Conservation (phyloP, 495 filamentous ascomycete genomes). For the Staphylotrichum longicolle region DNA sequence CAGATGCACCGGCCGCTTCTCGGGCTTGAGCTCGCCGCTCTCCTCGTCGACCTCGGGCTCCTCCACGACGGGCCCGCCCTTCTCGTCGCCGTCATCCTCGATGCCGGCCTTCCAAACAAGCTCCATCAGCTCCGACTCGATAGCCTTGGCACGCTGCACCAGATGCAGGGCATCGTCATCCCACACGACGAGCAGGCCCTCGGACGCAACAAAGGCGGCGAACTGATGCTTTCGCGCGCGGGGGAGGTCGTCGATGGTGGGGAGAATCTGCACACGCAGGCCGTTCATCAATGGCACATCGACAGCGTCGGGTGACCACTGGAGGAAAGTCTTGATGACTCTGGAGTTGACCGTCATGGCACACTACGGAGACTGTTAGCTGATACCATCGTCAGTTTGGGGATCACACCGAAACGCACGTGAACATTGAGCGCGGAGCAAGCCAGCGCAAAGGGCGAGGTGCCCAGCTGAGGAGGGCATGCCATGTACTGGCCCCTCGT, state of each 20-base stretch:
- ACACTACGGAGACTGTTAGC: conserved; percentile 44
- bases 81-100: conserved; percentile 51
- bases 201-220: conserved; percentile 70
- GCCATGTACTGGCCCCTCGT: conserved; percentile 63
- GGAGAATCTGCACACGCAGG: conserved; percentile 69
- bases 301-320: conserved; percentile 66
- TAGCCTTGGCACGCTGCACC: conserved; percentile 60
- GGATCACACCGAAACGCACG: conserved; percentile 36
- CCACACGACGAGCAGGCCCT: conserved; percentile 68
- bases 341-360: conserved; percentile 79
- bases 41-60: conserved; percentile 67
- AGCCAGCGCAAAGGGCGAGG: conserved; percentile 57
- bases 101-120: conserved; percentile 63
- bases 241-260: conserved; percentile 64
- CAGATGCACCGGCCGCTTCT: conserved; percentile 63
- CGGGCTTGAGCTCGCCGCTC: conserved; percentile 61
- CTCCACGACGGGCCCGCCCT: conserved; percentile 38
- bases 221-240: conserved; percentile 71
- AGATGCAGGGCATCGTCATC: conserved; percentile 72
- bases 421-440: conserved; percentile 68
- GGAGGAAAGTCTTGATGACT: conserved; percentile 70
- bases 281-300: conserved; percentile 76
- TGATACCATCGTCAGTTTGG: not conserved
- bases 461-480: conserved; percentile 60
- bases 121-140: conserved; percentile 71